These are phyloP conservation scores for Apophysomyces sp. DNA, from an alignment of 371 early-diverging fungal genomes.

Conservation along the genomic window DNA sequence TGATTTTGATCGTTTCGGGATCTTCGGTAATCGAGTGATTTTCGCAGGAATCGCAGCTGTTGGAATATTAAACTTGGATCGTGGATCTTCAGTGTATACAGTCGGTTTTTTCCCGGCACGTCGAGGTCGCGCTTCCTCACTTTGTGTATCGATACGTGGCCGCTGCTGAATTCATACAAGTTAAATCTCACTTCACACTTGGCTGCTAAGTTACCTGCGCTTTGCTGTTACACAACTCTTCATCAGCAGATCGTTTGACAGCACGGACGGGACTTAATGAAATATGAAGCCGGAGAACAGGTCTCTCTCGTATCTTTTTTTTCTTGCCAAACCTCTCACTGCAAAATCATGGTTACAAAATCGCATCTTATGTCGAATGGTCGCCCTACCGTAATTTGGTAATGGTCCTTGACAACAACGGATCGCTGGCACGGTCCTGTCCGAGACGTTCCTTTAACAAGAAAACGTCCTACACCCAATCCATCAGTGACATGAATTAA, in stretches of 20 bases:
- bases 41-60: background rate
- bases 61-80: background rate
- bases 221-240: background rate
- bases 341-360: background rate
- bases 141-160: conserved; percentile 1
- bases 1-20: conserved; percentile 9
- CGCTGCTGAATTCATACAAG: background rate
- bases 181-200: background rate
- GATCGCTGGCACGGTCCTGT: background rate
- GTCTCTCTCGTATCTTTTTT: background rate
- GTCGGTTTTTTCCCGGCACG: background rate
- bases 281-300: background rate
- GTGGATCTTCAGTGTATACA: background rate
- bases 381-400: background rate
- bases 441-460: background rate
- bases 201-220: background rate
- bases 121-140: background rate
- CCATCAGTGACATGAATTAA: background rate
- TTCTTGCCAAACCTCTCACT: background rate
- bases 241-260: background rate
- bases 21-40: background rate
- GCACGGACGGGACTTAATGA: background rate
- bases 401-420: background rate
- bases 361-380: too few species aligned
- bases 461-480: background rate